Evolutionary conservation across 1,284 basidiomycete species (phyloP), one percentile per base, ranked within the genome.

Genomic region (Coniferiporia sulphurascens): DNA sequence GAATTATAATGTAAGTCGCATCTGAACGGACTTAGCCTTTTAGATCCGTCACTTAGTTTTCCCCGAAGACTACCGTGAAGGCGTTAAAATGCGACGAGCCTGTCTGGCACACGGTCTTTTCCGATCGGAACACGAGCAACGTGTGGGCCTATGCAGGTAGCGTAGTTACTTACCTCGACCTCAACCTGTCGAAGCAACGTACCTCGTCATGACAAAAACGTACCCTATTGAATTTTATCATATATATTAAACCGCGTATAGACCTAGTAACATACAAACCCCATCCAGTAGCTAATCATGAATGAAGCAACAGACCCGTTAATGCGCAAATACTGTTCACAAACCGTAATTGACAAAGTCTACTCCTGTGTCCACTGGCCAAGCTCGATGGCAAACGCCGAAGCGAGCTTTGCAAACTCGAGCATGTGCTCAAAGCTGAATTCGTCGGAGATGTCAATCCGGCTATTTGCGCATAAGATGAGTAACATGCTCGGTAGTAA

Each of bases 391-490:
- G 86, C 89, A 67, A 91, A 93, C 0, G 88, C 91, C 15, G 91
- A 85, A 12, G 89, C 90, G 50, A 96, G 79, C 78, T 96, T 96
- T 62, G 91, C 91, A 75, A 96, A 96, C 69, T 93, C 84, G 35
- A 91, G 71, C 85, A 91, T 89, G 68, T 94, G 87, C 1, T 74
- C 70, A 67, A 92, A 92, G 67, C 87, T 91, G 74, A 97, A 97
- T 71, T 95, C 95, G 21, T 84, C 77, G 1, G 88, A 90, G 65
- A 93, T 81, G 70, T 95, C 89, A 65, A 91, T 89, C 51, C 87
- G 85, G 69, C 89, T 91, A 65, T 15, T 58, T 63, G 34, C 44
- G 53, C 22, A 55, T 62, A 35, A 55, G 52, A 1, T 50, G 72
- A 44, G 71, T 65, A 17, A 43, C 27, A 62, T 55, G 61, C 60